Evolutionary conservation across 2,329 filamentous ascomycete genomes (phyloP), one percentile per base, ranked within the genome.

Genomic region (Aspergillus cejpii): DNA sequence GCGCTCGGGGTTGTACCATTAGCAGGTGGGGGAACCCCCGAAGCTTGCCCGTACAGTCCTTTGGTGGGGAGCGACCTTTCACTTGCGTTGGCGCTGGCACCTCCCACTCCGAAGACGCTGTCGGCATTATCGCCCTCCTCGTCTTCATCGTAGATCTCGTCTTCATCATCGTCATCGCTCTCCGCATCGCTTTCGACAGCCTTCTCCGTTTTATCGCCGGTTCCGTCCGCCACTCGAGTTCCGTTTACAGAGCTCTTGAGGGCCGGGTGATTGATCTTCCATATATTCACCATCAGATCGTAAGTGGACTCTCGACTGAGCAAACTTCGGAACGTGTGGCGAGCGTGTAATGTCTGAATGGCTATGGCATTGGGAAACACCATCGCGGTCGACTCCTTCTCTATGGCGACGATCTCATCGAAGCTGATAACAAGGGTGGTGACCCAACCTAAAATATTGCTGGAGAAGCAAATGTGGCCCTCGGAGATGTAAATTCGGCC

Each of bases 401-500:
- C 92, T 6, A 98, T 86, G 1, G 91, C 89, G 15, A 97, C 87
- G 46, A 98, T 87, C 66, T 98, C 92, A 61, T 98, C 92, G 63
- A 98, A 98, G 65, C 89, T 94, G 73, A 98, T 95, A 41, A 98
- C 91, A 33, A 98, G 74, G 1, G 92, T 98, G 0, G 92, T 98
- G 17, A 94, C 86, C 92, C 92, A 98, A 43, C 92, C 92, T 37
- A 98, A 79, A 54, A 98, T 98, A 63, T 98, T 98, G 73, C 92
- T 97, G 60, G 90, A 96, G 69, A 98, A 98, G 72, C 92, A 98
- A 37, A 98, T 81, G 63, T 98, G 91, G 8, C 91, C 90, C 69
- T 98, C 92, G 0, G 92, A 97, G 33, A 98, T 87, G 61, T 98
- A 98, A 11, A 98, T 77, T 31, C 92, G 80, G 5, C 92, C 92